These are phyloP conservation scores for Coprinopsis sp. DNA, from an alignment of 768 basidiomycete species.

Conservation along the genomic window DNA sequence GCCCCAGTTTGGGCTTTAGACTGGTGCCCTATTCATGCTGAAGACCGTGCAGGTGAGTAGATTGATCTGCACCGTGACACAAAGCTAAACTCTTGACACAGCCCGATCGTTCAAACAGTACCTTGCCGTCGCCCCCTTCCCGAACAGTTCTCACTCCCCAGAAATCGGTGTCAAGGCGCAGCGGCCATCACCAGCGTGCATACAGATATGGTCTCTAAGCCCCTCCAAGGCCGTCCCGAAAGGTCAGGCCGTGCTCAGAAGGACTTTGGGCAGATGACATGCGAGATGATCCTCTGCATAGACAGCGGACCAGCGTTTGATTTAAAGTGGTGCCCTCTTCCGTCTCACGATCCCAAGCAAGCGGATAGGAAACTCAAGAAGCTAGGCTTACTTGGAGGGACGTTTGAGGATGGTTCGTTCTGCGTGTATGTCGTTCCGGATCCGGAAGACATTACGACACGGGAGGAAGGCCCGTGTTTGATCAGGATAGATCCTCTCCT, in stretches of 20 bases:
- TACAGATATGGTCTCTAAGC: constrained; percentile 81
- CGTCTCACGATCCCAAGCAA: constrained; percentile 54
- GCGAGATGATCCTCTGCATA: constrained; percentile 82
- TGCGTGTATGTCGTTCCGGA: constrained; percentile 77
- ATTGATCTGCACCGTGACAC: not conserved
- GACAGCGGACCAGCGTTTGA: constrained; percentile 78
- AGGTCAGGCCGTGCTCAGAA: not conserved
- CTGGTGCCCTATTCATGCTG: constrained; percentile 81
- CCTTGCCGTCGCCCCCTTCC: constrained; percentile 76
- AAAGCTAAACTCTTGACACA: constrained; percentile 18
- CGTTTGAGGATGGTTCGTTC: constrained; percentile 84
- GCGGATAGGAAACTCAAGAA: constrained; percentile 39
- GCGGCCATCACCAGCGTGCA: constrained; percentile 56
- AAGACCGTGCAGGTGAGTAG: constrained; percentile 50
- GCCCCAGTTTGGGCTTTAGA: constrained; percentile 88
- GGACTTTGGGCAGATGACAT: constrained; percentile 51
- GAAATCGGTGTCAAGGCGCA: constrained; percentile 56
- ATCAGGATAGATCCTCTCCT: constrained; percentile 53
- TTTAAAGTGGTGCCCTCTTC: constrained; percentile 91
- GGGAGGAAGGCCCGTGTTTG: not conserved
- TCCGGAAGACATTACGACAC: constrained; percentile 47
- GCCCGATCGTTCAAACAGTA: constrained; percentile 65
- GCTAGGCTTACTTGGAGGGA: constrained; percentile 78
- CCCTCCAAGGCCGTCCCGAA: constrained; percentile 10
- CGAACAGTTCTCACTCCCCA: constrained; percentile 59